Conservation (phyloP, 495 filamentous ascomycete genomes). For the Penicillium macrosclerotiorum region DNA sequence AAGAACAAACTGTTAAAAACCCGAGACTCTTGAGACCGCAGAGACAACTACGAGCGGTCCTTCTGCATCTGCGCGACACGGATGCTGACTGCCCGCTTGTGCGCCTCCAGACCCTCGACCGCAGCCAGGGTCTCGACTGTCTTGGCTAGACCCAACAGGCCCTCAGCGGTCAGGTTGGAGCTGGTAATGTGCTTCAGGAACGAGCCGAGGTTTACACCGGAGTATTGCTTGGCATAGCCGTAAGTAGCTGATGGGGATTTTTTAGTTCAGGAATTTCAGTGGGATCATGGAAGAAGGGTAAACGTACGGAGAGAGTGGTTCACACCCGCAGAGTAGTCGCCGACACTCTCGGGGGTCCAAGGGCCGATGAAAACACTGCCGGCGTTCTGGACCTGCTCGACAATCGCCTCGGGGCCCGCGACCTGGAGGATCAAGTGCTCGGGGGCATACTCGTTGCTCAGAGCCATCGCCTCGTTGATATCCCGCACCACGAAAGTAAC, state of each 20-base stretch:
- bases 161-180: conserved; percentile 81
- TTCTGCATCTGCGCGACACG: conserved; percentile 67
- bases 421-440: conserved; percentile 96
- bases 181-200: conserved; percentile 97
- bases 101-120: conserved; percentile 93
- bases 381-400: conserved; percentile 84
- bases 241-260: conserved; percentile 70
- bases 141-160: conserved; percentile 73
- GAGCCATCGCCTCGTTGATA: conserved; percentile 77
- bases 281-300: background rate
- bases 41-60: conserved; percentile 19
- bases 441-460: conserved; percentile 94
- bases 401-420: conserved; percentile 64
- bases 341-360: conserved; percentile 96
- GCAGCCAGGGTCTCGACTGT: conserved; percentile 93
- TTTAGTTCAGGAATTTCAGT: conserved; percentile 3
- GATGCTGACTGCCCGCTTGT: conserved; percentile 88
- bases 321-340: conserved; percentile 95
- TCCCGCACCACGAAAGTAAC: conserved; percentile 80
- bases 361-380: conserved; percentile 92
- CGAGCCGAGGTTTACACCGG: conserved; percentile 90
- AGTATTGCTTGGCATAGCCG: conserved; percentile 97
- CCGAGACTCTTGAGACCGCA: background rate
- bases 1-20: conserved; percentile 10
- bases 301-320: conserved; percentile 94